These are phyloP conservation scores for Yamadazyma takamatsuzukensis DNA, from an alignment of 805 yeast species.

Conservation along the genomic window DNA sequence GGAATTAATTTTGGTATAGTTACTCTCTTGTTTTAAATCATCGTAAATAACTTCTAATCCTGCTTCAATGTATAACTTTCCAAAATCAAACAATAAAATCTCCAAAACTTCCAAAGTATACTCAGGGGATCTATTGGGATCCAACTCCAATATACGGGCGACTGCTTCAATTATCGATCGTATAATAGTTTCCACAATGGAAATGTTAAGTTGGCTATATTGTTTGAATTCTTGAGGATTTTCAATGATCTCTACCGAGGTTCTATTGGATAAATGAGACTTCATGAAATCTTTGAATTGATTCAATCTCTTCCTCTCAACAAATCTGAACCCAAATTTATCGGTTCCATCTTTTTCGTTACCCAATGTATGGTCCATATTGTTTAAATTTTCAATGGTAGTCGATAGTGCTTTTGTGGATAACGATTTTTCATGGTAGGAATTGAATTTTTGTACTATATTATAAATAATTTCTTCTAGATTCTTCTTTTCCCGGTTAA, in stretches of 20 bases:
- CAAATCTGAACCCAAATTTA: conserved; percentile 25
- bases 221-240: conserved; percentile 17
- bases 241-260: conserved; percentile 9
- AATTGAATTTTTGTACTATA: conserved; percentile 43
- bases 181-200: conserved; percentile 58
- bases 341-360: conserved; percentile 14
- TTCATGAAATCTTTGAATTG: conserved; percentile 59
- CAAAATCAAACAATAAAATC: conserved; percentile 63
- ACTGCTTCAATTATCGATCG: conserved; percentile 74
- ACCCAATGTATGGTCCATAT: conserved; percentile 17
- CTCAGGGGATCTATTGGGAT: conserved; percentile 58
- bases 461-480: conserved; percentile 52
- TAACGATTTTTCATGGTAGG: conserved; percentile 31
- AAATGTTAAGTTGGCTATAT: conserved; percentile 31
- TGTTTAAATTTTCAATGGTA: conserved; percentile 31
- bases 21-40: conserved; percentile 31
- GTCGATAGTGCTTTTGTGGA: conserved; percentile 32
- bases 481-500: conserved; percentile 66
- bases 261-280: conserved; percentile 30
- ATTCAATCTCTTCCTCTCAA: conserved; percentile 44
- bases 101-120: conserved; percentile 66
- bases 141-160: conserved; percentile 70
- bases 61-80: conserved; percentile 68
- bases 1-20: conserved; percentile 18
- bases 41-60: conserved; percentile 70